Evolutionary conservation across 169 alveolate species (phyloP), one percentile per base, ranked within the genome.

Genomic region (Plasmodium cynomolgi): DNA sequence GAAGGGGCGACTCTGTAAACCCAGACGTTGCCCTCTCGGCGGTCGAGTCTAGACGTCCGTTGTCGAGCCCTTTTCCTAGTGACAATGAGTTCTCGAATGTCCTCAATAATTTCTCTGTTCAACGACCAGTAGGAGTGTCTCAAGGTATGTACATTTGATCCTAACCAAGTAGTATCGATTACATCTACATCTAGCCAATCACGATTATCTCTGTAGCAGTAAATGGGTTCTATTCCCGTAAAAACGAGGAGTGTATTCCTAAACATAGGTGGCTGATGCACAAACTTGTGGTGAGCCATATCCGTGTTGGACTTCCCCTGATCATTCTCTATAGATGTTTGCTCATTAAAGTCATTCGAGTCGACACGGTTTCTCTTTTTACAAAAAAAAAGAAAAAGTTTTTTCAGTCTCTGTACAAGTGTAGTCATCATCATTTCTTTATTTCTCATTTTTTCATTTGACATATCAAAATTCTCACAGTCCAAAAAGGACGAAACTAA

Each of bases 111-210:
- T 91, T 97, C 98, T 39, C 98, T 92, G 81, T 92, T 95, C 56
- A 95, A 50, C 15, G 95, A 93, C 98, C 98, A 97, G 54, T 91
- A 94, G 7, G 96, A 92, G 58, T 92, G 97, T 3, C 97, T 81
- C 81, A 96, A 92, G 11, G 95, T 81, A 29, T 95, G 96, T 2
- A 91, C 96, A 83, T 95, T 90, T 33, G 96, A 93, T 17, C 96
- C 97, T 74, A 97, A 94, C 96, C 97, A 97, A 34, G 98, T 96
- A 81, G 97, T 96, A 84, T 97, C 98, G 56, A 97, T 97, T 3
- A 96, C 98, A 97, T 97, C 98, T 91, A 97, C 97, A 93, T 97
- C 98, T 62, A 97, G 71, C 97, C 98, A 97, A 72, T 84, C 92
- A 41, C 90, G 93, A 79, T 91, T 68, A 74, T 68, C 93, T 47